Percentiles rank a stretch among this genome's conserved stretches.
These are phyloP conservation scores for Smallanthus sonchifolius DNA, from an alignment of 129 eudicot species.

Conservation along the genomic window DNA sequence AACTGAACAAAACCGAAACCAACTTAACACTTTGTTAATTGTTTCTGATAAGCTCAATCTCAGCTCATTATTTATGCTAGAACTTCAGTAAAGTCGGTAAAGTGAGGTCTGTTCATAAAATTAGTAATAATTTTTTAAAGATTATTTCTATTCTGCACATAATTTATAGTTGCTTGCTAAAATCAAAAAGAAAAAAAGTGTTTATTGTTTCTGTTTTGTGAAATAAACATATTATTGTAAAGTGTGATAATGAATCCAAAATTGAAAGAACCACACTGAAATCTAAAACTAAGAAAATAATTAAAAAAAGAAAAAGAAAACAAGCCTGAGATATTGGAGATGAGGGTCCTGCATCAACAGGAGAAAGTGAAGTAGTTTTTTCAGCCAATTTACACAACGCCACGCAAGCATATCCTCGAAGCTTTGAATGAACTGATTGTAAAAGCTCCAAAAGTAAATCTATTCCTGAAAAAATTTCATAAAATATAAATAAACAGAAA, in stretches of 20 bases:
- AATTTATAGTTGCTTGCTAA: neutral
- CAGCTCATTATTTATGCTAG: neutral
- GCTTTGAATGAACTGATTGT: constrained; percentile 48
- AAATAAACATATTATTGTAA: neutral
- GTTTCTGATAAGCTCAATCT: neutral
- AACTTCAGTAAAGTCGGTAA: neutral
- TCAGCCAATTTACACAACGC: constrained; percentile 75
- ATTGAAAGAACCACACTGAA: neutral
- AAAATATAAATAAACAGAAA: neutral
- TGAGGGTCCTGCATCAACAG: constrained; percentile 80
- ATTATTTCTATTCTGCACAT: neutral
- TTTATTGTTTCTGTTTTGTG: neutral
- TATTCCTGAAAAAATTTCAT: constrained; percentile 44
- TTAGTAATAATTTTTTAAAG: neutral
- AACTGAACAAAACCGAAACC: neutral
- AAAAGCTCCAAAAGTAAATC: constrained; percentile 74
- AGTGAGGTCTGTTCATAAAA: neutral
- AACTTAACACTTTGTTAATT: neutral
- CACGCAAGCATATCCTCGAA: constrained; percentile 55
- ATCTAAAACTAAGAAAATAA: neutral
- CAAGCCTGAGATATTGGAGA: constrained; percentile 80
- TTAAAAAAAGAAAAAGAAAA: neutral
- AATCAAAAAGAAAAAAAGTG: neutral
- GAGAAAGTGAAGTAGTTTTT: constrained; percentile 61
- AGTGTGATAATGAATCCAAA: neutral